These are phyloP conservation scores for Ogataea angusta DNA, from an alignment of 805 yeast genomes.

Conservation along the genomic window DNA sequence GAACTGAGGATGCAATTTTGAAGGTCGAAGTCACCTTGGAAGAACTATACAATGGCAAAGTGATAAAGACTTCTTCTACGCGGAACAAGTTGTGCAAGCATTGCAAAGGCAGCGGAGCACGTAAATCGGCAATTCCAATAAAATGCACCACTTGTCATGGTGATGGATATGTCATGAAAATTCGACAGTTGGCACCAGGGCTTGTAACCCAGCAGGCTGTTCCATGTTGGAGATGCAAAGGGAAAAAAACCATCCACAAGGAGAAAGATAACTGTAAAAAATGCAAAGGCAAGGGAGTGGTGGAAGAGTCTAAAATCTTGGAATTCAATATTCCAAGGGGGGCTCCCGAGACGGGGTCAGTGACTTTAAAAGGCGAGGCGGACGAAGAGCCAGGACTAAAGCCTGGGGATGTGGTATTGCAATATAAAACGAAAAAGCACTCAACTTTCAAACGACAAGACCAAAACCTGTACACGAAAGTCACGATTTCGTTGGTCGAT, in stretches of 20 bases:
- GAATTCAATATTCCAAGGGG: slow-evolving; percentile 81
- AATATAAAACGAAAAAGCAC: slow-evolving; percentile 49
- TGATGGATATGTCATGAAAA: slow-evolving; percentile 56
- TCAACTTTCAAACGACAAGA: slow-evolving; percentile 45
- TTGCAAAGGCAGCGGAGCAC: slow-evolving; percentile 79
- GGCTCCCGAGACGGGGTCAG: slow-evolving; percentile 54
- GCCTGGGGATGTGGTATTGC: slow-evolving; percentile 77
- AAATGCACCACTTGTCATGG: slow-evolving; percentile 72
- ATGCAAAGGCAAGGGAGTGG: slow-evolving; percentile 64
- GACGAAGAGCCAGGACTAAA: slow-evolving; percentile 71
- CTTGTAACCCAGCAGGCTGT: slow-evolving; percentile 60
- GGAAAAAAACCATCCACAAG: slow-evolving; percentile 58
- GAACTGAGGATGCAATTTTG: slow-evolving; percentile 67
- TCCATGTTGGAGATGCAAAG: slow-evolving; percentile 67
- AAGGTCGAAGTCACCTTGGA: slow-evolving; percentile 63
- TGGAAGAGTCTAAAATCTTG: slow-evolving; percentile 64
- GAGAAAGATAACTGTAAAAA: slow-evolving; percentile 72
- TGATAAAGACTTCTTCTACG: slow-evolving; percentile 66
- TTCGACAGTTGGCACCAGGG: slow-evolving; percentile 71
- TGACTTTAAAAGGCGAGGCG: slow-evolving; percentile 64
- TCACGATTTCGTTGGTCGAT: slow-evolving; percentile 67
- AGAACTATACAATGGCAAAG: slow-evolving; percentile 78
- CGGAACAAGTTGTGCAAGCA: slow-evolving; percentile 68
- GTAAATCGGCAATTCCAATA: slow-evolving; percentile 50
- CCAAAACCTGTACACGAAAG: slow-evolving; percentile 59